These are phyloP conservation scores for Cordyceps tenuipes DNA, from an alignment of 2,329 filamentous ascomycete genomes.

Conservation along the genomic window DNA sequence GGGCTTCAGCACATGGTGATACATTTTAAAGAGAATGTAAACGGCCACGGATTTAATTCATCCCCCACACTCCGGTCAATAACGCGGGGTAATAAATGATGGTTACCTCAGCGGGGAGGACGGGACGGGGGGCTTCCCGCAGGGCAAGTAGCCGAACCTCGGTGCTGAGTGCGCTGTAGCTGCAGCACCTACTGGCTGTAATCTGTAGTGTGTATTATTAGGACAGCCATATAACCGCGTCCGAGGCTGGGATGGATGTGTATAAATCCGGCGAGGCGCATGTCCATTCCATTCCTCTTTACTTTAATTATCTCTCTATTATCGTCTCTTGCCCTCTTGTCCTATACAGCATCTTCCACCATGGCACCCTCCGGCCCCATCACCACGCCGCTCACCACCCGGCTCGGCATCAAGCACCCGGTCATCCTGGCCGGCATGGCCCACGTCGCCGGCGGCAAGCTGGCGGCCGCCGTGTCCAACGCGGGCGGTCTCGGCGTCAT, in stretches of 20 bases:
- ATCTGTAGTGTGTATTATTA: too few species aligned
- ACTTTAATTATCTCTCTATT: neutral
- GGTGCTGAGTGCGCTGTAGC: neutral
- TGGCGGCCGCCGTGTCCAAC: conserved; percentile 82
- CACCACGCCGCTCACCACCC: conserved; percentile 66
- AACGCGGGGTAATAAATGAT: conserved; percentile 1
- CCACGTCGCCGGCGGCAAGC: conserved; percentile 64
- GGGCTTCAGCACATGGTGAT: too few species aligned
- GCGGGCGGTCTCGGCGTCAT: conserved; percentile 77
- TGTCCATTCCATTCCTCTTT: too few species aligned
- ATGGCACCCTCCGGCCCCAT: conserved; percentile 42
- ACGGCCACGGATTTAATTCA: neutral
- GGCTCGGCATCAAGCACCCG: conserved; percentile 79
- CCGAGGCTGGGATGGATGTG: neutral
- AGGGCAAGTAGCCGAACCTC: conserved; percentile 5
- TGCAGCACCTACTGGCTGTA: neutral
- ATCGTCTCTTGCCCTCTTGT: too few species aligned
- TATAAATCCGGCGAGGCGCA: neutral
- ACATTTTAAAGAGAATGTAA: neutral
- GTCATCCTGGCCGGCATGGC: conserved; percentile 94
- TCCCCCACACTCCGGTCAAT: conserved; percentile 5
- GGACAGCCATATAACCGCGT: neutral
- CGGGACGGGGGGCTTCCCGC: neutral
- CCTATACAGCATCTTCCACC: neutral
- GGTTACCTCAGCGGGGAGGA: neutral